Evolutionary conservation across 1,139 yeast genomes (phyloP).

Genomic region (Sugiyamaella sp.): DNA sequence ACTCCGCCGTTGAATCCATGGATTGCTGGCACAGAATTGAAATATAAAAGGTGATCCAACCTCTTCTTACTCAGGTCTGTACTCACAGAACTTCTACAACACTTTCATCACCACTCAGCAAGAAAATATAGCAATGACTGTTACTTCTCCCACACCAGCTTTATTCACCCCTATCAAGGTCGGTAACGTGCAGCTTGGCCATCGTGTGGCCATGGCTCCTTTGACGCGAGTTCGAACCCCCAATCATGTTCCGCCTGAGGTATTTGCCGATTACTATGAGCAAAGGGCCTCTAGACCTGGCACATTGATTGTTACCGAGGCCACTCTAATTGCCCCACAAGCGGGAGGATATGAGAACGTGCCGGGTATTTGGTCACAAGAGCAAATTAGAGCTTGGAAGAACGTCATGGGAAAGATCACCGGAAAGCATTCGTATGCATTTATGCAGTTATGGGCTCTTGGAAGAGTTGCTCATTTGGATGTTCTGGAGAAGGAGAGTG

Average conservation of each 20-base stretch:
- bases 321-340: conserved; percentile 42
- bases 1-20: no score
- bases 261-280: conserved; percentile 52
- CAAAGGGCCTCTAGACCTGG: conserved; percentile 58
- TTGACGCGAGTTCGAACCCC: conserved; percentile 52
- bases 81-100: neutral
- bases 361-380: conserved; percentile 58
- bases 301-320: conserved; percentile 48
- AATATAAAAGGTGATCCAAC: no score
- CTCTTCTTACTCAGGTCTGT: neutral
- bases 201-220: conserved; percentile 55
- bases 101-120: neutral
- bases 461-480: conserved; percentile 46
- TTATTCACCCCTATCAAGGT: conserved; percentile 36
- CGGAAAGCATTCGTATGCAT: conserved; percentile 52
- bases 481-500: conserved; percentile 31
- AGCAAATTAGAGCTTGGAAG: conserved; percentile 56
- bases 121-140: conserved; percentile 6
- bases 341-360: conserved; percentile 48
- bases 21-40: no score
- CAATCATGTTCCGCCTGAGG: conserved; percentile 48
- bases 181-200: conserved; percentile 35
- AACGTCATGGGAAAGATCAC: conserved; percentile 55
- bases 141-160: conserved; percentile 29
- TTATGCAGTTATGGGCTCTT: conserved; percentile 61